A percentile compares a stretch with the other conserved stretches of the same genome.
phyloP scores from a whole-genome alignment of 1,284 basidiomycete species.

The Athelia psychrophila region DNA sequence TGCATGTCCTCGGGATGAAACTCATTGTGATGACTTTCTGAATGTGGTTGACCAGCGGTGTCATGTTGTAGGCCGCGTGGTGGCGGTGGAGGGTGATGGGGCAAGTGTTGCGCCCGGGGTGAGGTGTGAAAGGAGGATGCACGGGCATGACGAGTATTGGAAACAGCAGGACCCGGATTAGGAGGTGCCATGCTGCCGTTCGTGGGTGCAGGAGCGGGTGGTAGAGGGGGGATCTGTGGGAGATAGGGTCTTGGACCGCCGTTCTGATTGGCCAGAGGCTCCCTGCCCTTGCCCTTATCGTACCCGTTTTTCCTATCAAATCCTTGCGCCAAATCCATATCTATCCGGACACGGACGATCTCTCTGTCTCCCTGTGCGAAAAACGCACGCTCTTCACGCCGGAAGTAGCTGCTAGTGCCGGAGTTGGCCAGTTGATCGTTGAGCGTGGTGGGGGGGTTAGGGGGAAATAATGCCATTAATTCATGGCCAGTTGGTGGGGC shows the following conservation, averaged over 20 bases:
- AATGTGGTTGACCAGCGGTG: conserved; percentile 19
- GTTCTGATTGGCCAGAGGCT: conserved; percentile 6
- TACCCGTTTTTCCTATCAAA: conserved; percentile 7
- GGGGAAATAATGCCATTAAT: conserved; percentile 77
- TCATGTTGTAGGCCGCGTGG: conserved; percentile 15
- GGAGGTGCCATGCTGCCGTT: not conserved
- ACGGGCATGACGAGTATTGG: conserved; percentile 4
- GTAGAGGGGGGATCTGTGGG: conserved; percentile 4
- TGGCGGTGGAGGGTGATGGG: conserved; percentile 22
- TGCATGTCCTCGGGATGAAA: conserved; percentile 41
- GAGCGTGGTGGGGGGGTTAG: conserved; percentile 54
- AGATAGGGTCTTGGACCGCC: conserved; percentile 5
- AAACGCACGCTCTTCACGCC: conserved; percentile 69
- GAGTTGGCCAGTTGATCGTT: conserved; percentile 47
- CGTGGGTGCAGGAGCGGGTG: conserved; percentile 1
- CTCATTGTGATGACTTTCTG: conserved; percentile 35
- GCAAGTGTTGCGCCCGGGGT: conserved; percentile 21
- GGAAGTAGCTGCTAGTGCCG: conserved; percentile 67
- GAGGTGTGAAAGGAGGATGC: conserved; percentile 14
- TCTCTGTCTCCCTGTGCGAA: conserved; percentile 73
- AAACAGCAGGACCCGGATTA: conserved; percentile 6
- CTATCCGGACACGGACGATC: conserved; percentile 67
- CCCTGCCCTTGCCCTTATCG: conserved; percentile 16
- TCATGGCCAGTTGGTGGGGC: conserved; percentile 75
- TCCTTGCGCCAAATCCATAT: conserved; percentile 44